Evolutionary conservation across 2,329 filamentous ascomycete species (phyloP).

Genomic region (Zelopaecilomyces penicillatus): DNA sequence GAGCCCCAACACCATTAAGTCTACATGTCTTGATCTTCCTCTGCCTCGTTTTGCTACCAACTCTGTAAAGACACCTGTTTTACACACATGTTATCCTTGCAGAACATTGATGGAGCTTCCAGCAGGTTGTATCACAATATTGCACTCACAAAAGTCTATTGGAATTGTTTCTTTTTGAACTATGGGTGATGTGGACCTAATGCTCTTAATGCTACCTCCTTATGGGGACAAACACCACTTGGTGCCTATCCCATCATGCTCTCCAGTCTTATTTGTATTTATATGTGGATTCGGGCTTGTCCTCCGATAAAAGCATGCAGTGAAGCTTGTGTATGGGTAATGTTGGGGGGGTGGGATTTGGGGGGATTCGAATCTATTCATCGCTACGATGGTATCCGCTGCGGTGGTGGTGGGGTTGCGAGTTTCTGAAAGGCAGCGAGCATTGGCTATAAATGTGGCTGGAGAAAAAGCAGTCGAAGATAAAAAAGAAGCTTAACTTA

Average conservation of each 20-base stretch:
- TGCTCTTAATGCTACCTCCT: conserved; percentile 4
- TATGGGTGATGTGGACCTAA: neutral
- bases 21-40: too few species aligned
- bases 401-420: conserved; percentile 3
- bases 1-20: too few species aligned
- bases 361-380: too few species aligned
- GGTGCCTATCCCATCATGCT: conserved; percentile 4
- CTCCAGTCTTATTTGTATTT: conserved; percentile 3
- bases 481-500: conserved; percentile 10
- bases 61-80: too few species aligned
- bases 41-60: too few species aligned
- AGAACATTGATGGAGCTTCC: too few species aligned
- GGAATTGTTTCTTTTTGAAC: neutral
- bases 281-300: too few species aligned
- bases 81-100: too few species aligned
- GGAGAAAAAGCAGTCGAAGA: neutral
- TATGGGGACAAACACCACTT: conserved; percentile 6
- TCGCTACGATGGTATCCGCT: neutral
- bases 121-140: too few species aligned
- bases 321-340: neutral
- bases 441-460: conserved; percentile 2
- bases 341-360: neutral
- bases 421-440: conserved; percentile 1
- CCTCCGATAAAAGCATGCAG: too few species aligned
- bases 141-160: neutral